Evolutionary conservation across 305 asterid species (phyloP).

Genomic region (Fraxinus latifolia): DNA sequence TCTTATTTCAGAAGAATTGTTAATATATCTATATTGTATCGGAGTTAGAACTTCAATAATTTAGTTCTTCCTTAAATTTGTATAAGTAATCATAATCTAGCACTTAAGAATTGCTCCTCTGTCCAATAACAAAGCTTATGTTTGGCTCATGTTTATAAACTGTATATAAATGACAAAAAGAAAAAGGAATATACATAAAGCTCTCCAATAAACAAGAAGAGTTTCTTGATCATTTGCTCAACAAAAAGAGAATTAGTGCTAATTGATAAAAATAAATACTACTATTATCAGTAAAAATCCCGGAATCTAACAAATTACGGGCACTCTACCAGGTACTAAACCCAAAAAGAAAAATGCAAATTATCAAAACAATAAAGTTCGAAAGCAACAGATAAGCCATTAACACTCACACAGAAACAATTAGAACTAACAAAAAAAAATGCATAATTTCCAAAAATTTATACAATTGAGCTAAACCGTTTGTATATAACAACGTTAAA

Average conservation of each 20-base stretch:
- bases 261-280: neutral
- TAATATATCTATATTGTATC: neutral
- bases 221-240: slow-evolving; percentile 2
- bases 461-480: slow-evolving; percentile 8
- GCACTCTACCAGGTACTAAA: neutral
- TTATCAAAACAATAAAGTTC: slow-evolving; percentile 1
- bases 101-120: neutral
- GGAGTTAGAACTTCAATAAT: neutral
- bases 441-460: neutral
- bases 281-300: neutral
- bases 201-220: slow-evolving; percentile 15
- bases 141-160: neutral
- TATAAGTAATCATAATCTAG: neutral
- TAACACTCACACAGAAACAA: neutral
- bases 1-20: neutral
- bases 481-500: slow-evolving; percentile 1
- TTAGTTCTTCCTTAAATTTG: neutral
- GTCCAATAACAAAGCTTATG: neutral
- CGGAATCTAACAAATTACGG: neutral
- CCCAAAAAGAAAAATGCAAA: neutral
- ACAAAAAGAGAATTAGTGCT: neutral
- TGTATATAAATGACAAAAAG: neutral
- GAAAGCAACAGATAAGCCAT: neutral
- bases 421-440: slow-evolving; percentile 2
- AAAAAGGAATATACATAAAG: neutral